phyloP scores from a whole-genome alignment of 75 land plant species.

The Selaginella moellendorffii region DNA sequence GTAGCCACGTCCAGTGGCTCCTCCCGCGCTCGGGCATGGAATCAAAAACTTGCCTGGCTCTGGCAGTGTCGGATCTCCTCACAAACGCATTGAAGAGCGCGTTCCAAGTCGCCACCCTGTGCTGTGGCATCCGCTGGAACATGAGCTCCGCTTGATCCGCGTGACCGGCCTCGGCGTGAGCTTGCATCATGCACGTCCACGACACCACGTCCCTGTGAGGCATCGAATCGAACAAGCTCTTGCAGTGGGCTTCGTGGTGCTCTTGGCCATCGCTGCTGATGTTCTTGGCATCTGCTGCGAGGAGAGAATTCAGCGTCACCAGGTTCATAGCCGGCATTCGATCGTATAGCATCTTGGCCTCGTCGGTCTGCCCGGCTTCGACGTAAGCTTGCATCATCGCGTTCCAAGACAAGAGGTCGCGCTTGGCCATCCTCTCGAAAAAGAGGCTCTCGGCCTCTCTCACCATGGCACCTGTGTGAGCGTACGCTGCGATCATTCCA shows the following conservation, averaged over 20 bases:
- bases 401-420: neutral
- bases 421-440: neutral
- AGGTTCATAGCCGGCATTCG: neutral
- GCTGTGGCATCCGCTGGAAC: neutral
- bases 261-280: neutral
- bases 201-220: neutral
- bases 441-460: neutral
- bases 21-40: neutral
- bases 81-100: neutral
- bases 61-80: neutral
- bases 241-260: too few relatives aligned
- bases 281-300: neutral
- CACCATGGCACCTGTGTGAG: neutral
- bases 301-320: neutral
- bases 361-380: neutral
- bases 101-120: neutral
- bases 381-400: neutral
- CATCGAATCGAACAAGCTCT: neutral
- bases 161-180: neutral
- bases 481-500: constrained; percentile 1
- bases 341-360: neutral
- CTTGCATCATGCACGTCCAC: neutral
- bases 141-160: neutral
- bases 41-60: neutral
- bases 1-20: neutral